A percentile compares a stretch with the other conserved stretches of the same genome.
phyloP scores from a whole-genome alignment of 73 alveolate genomes.

The Tetrahymena borealis region DNA sequence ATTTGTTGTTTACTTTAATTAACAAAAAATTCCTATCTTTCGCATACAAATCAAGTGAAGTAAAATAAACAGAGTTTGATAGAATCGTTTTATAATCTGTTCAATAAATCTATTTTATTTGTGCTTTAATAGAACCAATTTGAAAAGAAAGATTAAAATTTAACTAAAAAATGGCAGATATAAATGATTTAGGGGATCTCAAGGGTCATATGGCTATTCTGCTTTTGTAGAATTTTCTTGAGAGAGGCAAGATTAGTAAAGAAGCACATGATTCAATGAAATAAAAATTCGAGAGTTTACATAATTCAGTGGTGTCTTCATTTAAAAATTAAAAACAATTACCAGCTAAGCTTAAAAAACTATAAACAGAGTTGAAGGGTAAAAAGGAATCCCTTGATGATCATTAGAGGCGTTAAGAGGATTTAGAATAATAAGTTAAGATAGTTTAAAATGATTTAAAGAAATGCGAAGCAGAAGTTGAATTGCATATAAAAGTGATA shows the following conservation, averaged over 20 bases:
- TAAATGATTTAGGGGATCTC: neutral
- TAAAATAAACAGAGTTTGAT: too few relatives aligned
- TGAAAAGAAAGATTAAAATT: neutral
- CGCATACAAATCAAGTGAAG: too few relatives aligned
- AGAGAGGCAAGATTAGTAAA: constrained; percentile 26
- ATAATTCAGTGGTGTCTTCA: constrained; percentile 45
- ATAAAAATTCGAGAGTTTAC: constrained; percentile 44
- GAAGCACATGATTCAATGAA: constrained; percentile 45
- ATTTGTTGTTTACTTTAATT: too few relatives aligned
- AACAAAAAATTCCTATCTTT: too few relatives aligned
- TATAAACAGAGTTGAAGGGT: constrained; percentile 34
- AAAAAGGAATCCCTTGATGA: constrained; percentile 22
- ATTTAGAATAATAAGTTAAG: constrained; percentile 33
- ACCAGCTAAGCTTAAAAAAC: constrained; percentile 36
- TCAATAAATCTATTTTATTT: too few relatives aligned
- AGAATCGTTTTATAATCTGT: too few relatives aligned
- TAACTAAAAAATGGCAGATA: neutral
- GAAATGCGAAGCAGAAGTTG: constrained; percentile 67
- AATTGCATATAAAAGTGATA: constrained; percentile 55
- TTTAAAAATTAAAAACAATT: constrained; percentile 47
- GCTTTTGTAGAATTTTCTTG: neutral
- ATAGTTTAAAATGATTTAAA: constrained; percentile 56
- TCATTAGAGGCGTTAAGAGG: constrained; percentile 6
- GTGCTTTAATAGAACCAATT: neutral
- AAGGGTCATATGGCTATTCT: neutral